A percentile compares a stretch with the other conserved stretches of the same genome.
These are phyloP conservation scores for Plasmodium reichenowi DNA, from an alignment of 169 alveolate genomes.

Conservation along the genomic window DNA sequence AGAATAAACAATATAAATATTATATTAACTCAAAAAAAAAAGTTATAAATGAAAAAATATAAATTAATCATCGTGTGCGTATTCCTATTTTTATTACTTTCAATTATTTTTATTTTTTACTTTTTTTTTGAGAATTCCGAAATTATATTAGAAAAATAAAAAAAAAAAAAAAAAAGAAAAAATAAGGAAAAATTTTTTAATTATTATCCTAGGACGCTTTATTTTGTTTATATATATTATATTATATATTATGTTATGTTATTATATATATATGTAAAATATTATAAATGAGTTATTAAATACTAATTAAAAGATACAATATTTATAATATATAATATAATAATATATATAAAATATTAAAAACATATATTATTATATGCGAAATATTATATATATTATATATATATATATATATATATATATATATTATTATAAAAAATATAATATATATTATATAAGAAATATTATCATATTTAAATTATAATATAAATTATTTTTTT, in stretches of 20 bases:
- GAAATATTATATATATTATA: too few species aligned
- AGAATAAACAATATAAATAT: neutral
- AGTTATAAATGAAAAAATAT: neutral
- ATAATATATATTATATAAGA: too few species aligned
- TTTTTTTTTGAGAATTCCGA: too few species aligned
- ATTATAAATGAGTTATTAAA: neutral
- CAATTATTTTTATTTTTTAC: too few species aligned
- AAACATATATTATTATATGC: neutral
- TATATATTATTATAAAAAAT: too few species aligned
- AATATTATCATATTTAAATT: too few species aligned
- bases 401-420: too few species aligned
- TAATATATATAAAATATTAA: neutral
- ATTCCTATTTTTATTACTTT: neutral
- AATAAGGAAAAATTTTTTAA: neutral
- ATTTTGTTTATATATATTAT: neutral
- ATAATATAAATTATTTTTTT: too few species aligned
- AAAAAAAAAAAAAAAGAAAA: conserved; percentile 7
- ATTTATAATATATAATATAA: neutral
- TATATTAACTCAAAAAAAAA: neutral
- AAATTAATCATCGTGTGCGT: conserved; percentile 12
- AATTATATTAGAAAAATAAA: neutral
- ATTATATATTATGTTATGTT: neutral
- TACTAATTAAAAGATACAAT: too few species aligned
- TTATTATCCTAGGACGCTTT: conserved; percentile 13
- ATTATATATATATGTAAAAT: neutral